phyloP scores from a whole-genome alignment of 83 land plant species.

The Picea abies region DNA sequence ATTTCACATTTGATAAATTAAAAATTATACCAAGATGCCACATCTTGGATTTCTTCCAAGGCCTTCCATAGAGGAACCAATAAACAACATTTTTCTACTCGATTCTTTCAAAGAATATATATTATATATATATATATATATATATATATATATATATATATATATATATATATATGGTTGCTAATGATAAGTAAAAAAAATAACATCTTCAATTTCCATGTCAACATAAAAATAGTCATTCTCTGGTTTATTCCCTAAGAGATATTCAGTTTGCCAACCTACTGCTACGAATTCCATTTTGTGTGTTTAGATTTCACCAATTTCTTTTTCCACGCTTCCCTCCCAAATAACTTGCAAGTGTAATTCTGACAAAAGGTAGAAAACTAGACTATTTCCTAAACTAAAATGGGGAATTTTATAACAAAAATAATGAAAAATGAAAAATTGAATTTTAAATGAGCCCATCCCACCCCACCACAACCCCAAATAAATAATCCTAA shows the following conservation, averaged over 20 bases:
- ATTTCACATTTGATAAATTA: no score
- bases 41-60: no score
- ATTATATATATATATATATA: background rate
- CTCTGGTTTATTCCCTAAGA: no score
- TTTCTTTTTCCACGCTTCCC: background rate
- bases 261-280: background rate
- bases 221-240: background rate
- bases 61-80: no score
- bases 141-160: background rate
- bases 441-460: slow-evolving; percentile 4
- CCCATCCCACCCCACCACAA: background rate
- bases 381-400: slow-evolving; percentile 6
- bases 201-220: background rate
- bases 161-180: background rate
- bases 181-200: background rate
- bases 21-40: no score
- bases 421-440: background rate
- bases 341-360: background rate
- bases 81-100: no score
- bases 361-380: background rate
- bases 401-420: background rate
- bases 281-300: background rate
- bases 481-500: background rate
- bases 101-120: no score
- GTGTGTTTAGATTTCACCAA: no score